Evolutionary conservation across 179 eudicot genomes (phyloP), one percentile per base, ranked within the genome.

Genomic region (Silene coronaria): DNA sequence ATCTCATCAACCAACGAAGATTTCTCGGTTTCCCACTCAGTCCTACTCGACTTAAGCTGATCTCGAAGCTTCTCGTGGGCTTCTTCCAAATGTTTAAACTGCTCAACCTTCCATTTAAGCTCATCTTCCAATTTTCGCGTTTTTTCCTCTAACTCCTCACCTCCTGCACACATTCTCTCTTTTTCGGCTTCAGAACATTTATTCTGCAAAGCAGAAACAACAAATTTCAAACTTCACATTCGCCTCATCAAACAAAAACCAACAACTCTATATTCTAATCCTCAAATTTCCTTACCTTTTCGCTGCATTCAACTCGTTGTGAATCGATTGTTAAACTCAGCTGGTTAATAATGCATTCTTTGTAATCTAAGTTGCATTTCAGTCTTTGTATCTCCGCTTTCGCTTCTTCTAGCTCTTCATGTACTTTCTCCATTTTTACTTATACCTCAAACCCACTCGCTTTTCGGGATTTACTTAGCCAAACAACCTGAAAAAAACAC

Each of bases 21-120:
- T 83, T 77, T 96, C 86, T 93, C 97, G 67, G 14, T 60, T 65
- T 87, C 92, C 97, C 97, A 88, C 72, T 89, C 92, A 21, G 80
- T 84, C 76, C 84, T 83, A 76, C 83, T 82, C 21, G 26, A 34
- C 30, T 48, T 70, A 38, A 84, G 80, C 71, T 89, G 77, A 75
- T 76, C 75, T 45, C 74, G 73, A 61, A 93, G 90, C 87, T 88
- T 93, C 67, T 87, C 82, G 65, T 96, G 90, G 21, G 96, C 97
- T 78, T 96, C 97, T 81, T 89, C 85, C 5, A 93, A 78, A 78
- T 91, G 94, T 64, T 77, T 61, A 79, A 94, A 94, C 71, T 90
- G 97, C 72, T 94, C 97, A 30, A 76, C 88, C 88, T 90, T 94
- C 96, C 94, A 92, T 80, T 94, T 94, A 4, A 94, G 88, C 86